These are phyloP conservation scores for Podospora didyma DNA, from an alignment of 495 filamentous ascomycete species.

Conservation along the genomic window DNA sequence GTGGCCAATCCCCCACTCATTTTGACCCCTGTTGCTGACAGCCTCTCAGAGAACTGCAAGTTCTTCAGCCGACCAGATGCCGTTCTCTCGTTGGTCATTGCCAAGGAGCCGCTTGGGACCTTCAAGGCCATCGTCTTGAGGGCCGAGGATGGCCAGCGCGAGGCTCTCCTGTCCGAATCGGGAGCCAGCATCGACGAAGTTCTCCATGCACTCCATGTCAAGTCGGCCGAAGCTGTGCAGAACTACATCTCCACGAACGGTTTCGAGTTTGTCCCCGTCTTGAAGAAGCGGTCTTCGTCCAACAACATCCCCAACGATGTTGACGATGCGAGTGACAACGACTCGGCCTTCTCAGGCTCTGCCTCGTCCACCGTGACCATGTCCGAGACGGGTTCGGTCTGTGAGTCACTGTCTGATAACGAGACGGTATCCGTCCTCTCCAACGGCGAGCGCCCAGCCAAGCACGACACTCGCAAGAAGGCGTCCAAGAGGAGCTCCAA, in stretches of 20 bases:
- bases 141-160: slow-evolving; percentile 23
- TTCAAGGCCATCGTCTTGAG: slow-evolving; percentile 33
- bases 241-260: slow-evolving; percentile 34
- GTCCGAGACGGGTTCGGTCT: slow-evolving; percentile 23
- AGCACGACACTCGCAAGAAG: slow-evolving; percentile 4
- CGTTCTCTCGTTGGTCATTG: slow-evolving; percentile 27
- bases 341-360: slow-evolving; percentile 19
- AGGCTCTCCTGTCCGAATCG: slow-evolving; percentile 27
- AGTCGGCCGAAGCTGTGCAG: slow-evolving; percentile 35
- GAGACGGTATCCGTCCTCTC: slow-evolving; percentile 22
- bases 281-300: slow-evolving; percentile 10
- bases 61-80: slow-evolving; percentile 30
- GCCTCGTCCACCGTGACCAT: slow-evolving; percentile 25
- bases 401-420: slow-evolving; percentile 29
- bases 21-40: background rate
- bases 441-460: background rate
- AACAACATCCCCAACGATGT: slow-evolving; percentile 2
- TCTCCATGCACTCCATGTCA: slow-evolving; percentile 27
- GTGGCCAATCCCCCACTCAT: background rate
- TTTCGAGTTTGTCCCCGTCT: slow-evolving; percentile 21
- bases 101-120: slow-evolving; percentile 26
- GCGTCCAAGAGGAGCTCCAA: slow-evolving; percentile 7
- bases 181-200: slow-evolving; percentile 16
- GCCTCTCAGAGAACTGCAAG: slow-evolving; percentile 34
- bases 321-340: slow-evolving; percentile 17